These are phyloP conservation scores for Tulasnella sp. DNA, from an alignment of 768 basidiomycete genomes.

Conservation along the genomic window DNA sequence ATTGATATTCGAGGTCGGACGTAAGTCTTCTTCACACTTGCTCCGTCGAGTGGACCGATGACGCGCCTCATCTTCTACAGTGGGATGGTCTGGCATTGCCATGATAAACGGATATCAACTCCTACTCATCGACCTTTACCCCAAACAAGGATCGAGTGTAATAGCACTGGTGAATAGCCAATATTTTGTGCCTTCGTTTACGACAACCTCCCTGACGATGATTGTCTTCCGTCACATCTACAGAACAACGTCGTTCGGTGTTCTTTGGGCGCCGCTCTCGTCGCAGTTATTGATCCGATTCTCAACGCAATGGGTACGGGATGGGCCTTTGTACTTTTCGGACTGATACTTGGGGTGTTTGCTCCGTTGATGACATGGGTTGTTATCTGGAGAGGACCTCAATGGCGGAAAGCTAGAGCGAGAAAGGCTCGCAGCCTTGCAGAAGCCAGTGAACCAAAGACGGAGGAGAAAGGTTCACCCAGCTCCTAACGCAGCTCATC, in stretches of 20 bases:
- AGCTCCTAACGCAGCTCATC: neutral
- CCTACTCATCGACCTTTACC: conserved; percentile 16
- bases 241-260: conserved; percentile 35
- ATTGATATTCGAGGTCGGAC: conserved; percentile 37
- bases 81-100: neutral
- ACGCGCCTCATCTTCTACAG: conserved; percentile 23
- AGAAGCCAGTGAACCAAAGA: neutral
- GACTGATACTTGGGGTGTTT: conserved; percentile 10
- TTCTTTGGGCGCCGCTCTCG: conserved; percentile 30
- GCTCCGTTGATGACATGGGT: conserved; percentile 14
- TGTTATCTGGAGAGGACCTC: conserved; percentile 14
- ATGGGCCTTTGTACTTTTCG: conserved; percentile 21
- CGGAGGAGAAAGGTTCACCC: neutral
- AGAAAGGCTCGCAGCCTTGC: neutral
- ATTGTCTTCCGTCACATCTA: neutral
- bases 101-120: neutral
- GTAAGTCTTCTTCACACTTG: conserved; percentile 25
- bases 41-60: conserved; percentile 3
- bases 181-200: no score
- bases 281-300: conserved; percentile 20
- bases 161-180: neutral
- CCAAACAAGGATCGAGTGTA: conserved; percentile 17
- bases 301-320: conserved; percentile 24
- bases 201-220: neutral
- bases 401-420: neutral